A percentile compares a stretch with the other conserved stretches of the same genome.
Conservation (phyloP, 2,329 filamentous ascomycete genomes). For the Fusarium drepaniforme region DNA sequence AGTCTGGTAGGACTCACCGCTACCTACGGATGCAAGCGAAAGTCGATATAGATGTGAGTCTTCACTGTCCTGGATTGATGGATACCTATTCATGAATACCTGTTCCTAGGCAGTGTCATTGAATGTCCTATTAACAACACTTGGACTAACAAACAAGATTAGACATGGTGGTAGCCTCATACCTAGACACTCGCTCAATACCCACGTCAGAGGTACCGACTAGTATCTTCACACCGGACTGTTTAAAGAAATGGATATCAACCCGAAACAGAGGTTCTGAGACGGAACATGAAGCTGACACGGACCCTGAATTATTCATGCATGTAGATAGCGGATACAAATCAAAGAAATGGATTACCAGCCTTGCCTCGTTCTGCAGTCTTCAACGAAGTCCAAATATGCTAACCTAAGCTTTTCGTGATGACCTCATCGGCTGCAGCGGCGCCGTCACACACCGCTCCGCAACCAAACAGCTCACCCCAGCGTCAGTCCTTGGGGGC, state of each 20-base stretch:
- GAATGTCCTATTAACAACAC: not conserved
- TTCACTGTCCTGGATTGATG: not conserved
- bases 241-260: not conserved
- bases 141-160: not conserved
- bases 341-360: not conserved
- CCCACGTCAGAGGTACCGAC: not conserved
- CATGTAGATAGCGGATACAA: not conserved
- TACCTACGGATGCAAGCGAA: not conserved
- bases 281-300: not conserved
- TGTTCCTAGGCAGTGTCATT: not conserved
- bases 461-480: not conserved
- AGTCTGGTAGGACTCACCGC: conserved; percentile 15
- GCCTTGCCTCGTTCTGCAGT: not conserved
- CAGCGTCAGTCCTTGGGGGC: not conserved
- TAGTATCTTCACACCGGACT: not conserved
- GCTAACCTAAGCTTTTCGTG: conserved; percentile 13
- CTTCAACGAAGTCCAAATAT: conserved; percentile 29
- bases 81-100: not conserved
- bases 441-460: conserved; percentile 29
- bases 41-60: not conserved
- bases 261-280: not conserved
- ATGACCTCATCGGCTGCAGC: conserved; percentile 42
- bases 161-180: not conserved
- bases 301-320: not conserved
- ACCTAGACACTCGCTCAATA: not conserved